Conservation (phyloP, 2,329 filamentous ascomycete species). For the Phaeosphaeriaceae sp. region DNA sequence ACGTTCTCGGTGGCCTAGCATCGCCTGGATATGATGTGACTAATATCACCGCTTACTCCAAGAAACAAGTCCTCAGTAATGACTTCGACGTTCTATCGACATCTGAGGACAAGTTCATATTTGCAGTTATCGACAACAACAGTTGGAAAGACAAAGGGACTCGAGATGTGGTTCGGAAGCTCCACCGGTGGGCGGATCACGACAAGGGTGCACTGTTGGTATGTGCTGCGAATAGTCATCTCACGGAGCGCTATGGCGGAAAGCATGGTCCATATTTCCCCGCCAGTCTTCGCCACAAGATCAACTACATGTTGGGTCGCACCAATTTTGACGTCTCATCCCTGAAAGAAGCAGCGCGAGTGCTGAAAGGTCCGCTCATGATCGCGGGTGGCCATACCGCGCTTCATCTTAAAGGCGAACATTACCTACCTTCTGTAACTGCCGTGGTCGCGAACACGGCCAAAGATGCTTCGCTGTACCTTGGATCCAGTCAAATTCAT, state of each 20-base stretch:
- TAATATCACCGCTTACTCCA: too few species aligned
- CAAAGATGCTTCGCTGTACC: neutral
- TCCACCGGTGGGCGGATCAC: neutral
- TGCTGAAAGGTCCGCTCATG: neutral
- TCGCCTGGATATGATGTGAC: too few species aligned
- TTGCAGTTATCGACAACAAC: too few species aligned
- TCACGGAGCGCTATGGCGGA: neutral
- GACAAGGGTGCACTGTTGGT: neutral
- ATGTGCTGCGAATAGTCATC: neutral
- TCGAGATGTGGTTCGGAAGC: too few species aligned
- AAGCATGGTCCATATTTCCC: neutral
- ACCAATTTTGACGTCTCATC: neutral
- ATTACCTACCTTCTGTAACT: neutral
- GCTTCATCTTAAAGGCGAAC: neutral
- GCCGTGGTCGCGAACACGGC: neutral
- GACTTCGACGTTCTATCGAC: too few species aligned
- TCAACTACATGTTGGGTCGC: neutral
- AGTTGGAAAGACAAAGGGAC: too few species aligned
- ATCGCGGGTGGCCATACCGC: neutral
- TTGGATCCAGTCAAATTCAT: neutral
- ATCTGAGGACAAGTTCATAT: too few species aligned
- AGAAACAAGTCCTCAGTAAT: too few species aligned
- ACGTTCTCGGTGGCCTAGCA: too few species aligned
- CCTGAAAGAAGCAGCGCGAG: neutral
- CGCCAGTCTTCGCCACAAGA: neutral